These are phyloP conservation scores for Fusarium buharicum DNA, from an alignment of 2,329 filamentous ascomycete species.

Conservation along the genomic window DNA sequence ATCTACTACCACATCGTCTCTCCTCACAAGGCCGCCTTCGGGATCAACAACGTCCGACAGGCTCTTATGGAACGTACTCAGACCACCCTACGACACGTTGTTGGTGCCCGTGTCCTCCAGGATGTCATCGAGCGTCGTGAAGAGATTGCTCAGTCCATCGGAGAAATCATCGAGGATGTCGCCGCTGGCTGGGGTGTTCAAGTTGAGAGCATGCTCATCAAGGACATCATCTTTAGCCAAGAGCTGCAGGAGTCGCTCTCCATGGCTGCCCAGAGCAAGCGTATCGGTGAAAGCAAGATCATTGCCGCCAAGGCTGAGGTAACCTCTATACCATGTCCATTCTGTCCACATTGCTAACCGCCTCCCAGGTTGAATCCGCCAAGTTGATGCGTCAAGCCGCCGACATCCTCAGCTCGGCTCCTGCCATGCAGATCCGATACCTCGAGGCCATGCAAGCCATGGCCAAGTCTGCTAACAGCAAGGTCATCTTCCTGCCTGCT, in stretches of 20 bases:
- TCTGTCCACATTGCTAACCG: background rate
- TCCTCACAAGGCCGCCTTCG: slow-evolving; percentile 96
- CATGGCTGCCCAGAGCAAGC: slow-evolving; percentile 98
- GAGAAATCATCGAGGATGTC: slow-evolving; percentile 97
- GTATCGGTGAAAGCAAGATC: slow-evolving; percentile 97
- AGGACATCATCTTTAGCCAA: slow-evolving; percentile 97
- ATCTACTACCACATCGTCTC: slow-evolving; percentile 99
- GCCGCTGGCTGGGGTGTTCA: slow-evolving; percentile 93
- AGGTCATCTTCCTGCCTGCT: slow-evolving; percentile 84
- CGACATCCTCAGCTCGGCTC: slow-evolving; percentile 89
- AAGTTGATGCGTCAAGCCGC: slow-evolving; percentile 94
- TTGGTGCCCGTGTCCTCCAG: slow-evolving; percentile 93
- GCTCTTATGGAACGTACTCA: slow-evolving; percentile 98
- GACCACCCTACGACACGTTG: slow-evolving; percentile 95
- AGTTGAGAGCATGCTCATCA: slow-evolving; percentile 98
- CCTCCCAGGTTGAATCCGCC: slow-evolving; percentile 79
- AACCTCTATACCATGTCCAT: slow-evolving; percentile 11
- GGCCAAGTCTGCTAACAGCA: slow-evolving; percentile 92
- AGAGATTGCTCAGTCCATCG: slow-evolving; percentile 93
- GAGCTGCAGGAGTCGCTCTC: slow-evolving; percentile 95
- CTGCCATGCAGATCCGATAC: slow-evolving; percentile 98
- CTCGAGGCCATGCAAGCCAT: slow-evolving; percentile 99
- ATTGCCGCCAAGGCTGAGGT: slow-evolving; percentile 93
- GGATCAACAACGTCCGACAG: slow-evolving; percentile 92
- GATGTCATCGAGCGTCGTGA: slow-evolving; percentile 98